Conservation (phyloP, 345 rosid genomes). For the Brassica napus region DNA sequence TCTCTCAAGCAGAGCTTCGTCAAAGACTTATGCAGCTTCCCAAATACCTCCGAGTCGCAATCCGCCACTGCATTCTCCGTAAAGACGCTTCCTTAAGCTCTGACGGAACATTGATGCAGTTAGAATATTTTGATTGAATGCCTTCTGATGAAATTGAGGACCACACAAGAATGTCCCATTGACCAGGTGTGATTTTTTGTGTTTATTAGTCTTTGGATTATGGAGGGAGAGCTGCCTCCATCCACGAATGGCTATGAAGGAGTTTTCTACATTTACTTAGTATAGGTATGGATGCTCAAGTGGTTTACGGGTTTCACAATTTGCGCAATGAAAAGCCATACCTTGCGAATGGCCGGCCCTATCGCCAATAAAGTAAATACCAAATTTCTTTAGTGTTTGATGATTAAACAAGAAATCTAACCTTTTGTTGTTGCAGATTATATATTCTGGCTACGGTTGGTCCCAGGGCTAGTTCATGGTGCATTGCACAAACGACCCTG, state of each 20-base stretch:
- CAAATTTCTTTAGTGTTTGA: slow-evolving; percentile 9
- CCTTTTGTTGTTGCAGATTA: slow-evolving; percentile 51
- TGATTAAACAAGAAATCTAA: neutral
- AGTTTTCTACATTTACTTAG: slow-evolving; percentile 91
- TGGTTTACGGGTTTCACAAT: slow-evolving; percentile 94
- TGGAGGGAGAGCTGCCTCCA: slow-evolving; percentile 55
- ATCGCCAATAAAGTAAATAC: slow-evolving; percentile 72
- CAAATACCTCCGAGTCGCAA: too few relatives aligned
- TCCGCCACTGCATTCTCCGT: too few relatives aligned
- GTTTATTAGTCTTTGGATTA: neutral
- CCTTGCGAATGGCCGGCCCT: slow-evolving; percentile 83
- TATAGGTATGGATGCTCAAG: slow-evolving; percentile 99
- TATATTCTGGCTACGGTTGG: slow-evolving; percentile 90
- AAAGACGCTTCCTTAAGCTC: too few relatives aligned
- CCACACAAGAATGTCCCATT: slow-evolving; percentile 56
- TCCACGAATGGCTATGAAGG: slow-evolving; percentile 63
- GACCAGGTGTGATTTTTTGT: slow-evolving; percentile 53
- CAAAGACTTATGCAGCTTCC: too few relatives aligned
- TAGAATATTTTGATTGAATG: slow-evolving; percentile 73
- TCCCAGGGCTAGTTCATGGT: slow-evolving; percentile 93
- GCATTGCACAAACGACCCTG: slow-evolving; percentile 81
- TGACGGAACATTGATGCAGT: slow-evolving; percentile 43
- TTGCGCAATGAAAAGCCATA: slow-evolving; percentile 88
- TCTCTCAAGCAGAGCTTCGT: too few relatives aligned
- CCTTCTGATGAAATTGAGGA: slow-evolving; percentile 61